Percentiles rank a stretch among this genome's conserved stretches.
These are phyloP conservation scores for Friedmanniomyces endolithicus DNA, from an alignment of 495 filamentous ascomycete genomes.

Conservation along the genomic window DNA sequence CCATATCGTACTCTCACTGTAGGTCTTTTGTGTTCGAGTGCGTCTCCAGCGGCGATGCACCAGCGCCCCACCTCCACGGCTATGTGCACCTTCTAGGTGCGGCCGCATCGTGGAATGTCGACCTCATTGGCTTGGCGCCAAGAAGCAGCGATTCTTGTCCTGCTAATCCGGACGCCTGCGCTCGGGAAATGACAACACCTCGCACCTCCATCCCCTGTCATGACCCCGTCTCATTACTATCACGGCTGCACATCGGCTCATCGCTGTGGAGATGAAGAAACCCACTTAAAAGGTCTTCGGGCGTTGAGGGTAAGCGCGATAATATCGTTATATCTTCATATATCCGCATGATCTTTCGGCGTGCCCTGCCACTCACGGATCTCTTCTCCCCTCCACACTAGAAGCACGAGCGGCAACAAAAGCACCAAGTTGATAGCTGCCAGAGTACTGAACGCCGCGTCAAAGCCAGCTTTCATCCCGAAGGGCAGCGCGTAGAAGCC, in stretches of 20 bases:
- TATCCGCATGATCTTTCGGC: slow-evolving; percentile 19
- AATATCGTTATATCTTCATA: not conserved
- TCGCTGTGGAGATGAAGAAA: slow-evolving; percentile 16
- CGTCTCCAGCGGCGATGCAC: too few species aligned
- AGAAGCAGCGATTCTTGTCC: too few species aligned
- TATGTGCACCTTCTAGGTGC: too few species aligned
- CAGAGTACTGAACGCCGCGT: slow-evolving; percentile 18
- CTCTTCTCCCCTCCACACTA: slow-evolving; percentile 15
- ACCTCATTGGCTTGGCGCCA: too few species aligned
- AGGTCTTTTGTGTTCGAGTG: too few species aligned
- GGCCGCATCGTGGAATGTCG: too few species aligned
- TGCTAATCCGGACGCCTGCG: too few species aligned
- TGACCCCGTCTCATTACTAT: too few species aligned
- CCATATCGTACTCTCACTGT: too few species aligned
- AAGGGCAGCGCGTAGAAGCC: slow-evolving; percentile 23
- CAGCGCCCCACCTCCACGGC: too few species aligned
- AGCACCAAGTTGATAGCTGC: slow-evolving; percentile 19
- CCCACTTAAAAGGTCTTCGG: slow-evolving; percentile 16
- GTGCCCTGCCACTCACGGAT: slow-evolving; percentile 18
- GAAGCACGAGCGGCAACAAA: slow-evolving; percentile 12
- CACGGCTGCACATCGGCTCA: slow-evolving; percentile 10
- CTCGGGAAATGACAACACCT: too few species aligned
- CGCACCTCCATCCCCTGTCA: too few species aligned
- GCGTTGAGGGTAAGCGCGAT: not conserved
- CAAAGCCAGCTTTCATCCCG: slow-evolving; percentile 17